These are phyloP conservation scores for Xylariaceae sp. DNA, from an alignment of 2,329 filamentous ascomycete species.

Conservation along the genomic window DNA sequence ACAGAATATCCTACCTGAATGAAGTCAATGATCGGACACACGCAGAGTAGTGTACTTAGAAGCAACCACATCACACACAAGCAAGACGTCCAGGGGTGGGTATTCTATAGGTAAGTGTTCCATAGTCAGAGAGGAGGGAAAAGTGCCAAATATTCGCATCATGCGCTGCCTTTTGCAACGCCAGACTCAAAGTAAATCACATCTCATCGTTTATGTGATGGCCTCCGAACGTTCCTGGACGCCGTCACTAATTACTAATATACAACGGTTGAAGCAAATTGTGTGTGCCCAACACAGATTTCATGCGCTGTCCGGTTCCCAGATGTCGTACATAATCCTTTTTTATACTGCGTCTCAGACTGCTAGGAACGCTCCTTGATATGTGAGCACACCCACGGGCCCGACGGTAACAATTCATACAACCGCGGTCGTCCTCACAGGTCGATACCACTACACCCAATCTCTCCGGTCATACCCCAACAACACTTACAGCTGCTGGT, in stretches of 20 bases:
- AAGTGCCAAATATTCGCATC: slow-evolving; percentile 7
- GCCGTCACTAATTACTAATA: slow-evolving; percentile 11
- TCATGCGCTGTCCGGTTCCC: background rate
- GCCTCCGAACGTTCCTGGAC: background rate
- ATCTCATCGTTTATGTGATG: slow-evolving; percentile 9
- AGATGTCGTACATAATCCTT: background rate
- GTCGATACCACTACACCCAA: background rate
- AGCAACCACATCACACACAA: background rate
- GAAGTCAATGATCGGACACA: too few relatives aligned
- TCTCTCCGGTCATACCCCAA: background rate
- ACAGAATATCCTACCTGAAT: too few relatives aligned
- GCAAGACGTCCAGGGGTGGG: background rate
- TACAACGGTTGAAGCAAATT: slow-evolving; percentile 12
- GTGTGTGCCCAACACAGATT: slow-evolving; percentile 5
- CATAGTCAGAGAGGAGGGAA: slow-evolving; percentile 7
- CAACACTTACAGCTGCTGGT: background rate
- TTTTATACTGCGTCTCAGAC: background rate
- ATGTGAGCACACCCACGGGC: slow-evolving; percentile 6
- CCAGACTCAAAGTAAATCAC: background rate
- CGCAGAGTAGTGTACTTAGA: too few relatives aligned
- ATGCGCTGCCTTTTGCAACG: background rate
- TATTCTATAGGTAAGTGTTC: background rate
- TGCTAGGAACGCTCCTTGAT: slow-evolving; percentile 1
- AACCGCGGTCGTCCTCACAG: slow-evolving; percentile 1
- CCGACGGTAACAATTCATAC: slow-evolving; percentile 6